phyloP scores from a whole-genome alignment of 2,329 filamentous ascomycete species.

The Penicillium sp. region DNA sequence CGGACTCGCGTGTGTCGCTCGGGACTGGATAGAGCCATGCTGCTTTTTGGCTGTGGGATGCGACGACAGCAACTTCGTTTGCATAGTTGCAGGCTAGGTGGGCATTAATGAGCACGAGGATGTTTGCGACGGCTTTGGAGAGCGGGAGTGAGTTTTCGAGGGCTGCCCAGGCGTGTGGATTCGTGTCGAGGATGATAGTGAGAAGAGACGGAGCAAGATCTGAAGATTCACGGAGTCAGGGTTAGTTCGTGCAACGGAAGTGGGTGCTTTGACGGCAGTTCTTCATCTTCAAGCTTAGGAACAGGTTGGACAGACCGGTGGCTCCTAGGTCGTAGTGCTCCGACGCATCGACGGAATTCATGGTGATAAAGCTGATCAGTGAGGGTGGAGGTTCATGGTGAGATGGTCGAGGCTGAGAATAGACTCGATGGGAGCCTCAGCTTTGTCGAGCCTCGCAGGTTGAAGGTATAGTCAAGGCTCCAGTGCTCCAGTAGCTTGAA shows the following conservation, averaged over 20 bases:
- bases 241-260: not conserved
- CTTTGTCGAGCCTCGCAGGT: not conserved
- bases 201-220: constrained; percentile 74
- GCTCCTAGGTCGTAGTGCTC: constrained; percentile 53
- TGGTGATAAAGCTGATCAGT: constrained; percentile 35
- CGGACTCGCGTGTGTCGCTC: constrained; percentile 9
- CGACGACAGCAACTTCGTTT: constrained; percentile 89
- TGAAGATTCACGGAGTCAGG: constrained; percentile 23
- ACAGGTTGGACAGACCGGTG: constrained; percentile 39
- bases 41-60: constrained; percentile 81
- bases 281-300: not conserved
- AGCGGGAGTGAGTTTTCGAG: constrained; percentile 74
- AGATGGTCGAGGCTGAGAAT: not conserved
- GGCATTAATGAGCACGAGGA: constrained; percentile 95
- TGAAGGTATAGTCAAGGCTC: not conserved
- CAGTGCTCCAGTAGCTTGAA: not conserved
- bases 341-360: constrained; percentile 66
- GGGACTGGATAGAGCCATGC: constrained; percentile 80
- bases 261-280: not conserved
- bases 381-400: constrained; percentile 14
- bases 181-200: constrained; percentile 90
- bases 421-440: not conserved
- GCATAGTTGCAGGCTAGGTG: constrained; percentile 91
- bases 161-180: constrained; percentile 88
- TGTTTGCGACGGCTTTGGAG: constrained; percentile 78